Conservation (phyloP, 352 stramenopile genomes). For the Peronosclerospora sorghi region DNA sequence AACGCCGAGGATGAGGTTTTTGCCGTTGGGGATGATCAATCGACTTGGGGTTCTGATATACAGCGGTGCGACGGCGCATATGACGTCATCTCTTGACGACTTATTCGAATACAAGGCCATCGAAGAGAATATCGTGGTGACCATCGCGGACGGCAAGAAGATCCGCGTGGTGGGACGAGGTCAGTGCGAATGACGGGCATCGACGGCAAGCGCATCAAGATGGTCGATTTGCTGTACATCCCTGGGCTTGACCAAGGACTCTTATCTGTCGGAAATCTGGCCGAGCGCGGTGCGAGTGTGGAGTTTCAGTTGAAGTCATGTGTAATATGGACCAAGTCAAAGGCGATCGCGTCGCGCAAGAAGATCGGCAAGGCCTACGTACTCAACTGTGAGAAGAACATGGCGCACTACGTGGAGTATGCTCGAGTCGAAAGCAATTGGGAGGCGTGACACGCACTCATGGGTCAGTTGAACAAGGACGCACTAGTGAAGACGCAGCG, state of each 20-base stretch:
- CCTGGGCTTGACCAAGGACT: background rate
- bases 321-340: conserved; percentile 2
- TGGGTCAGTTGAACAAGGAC: conserved; percentile 6
- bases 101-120: background rate
- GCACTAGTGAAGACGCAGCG: background rate
- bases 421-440: conserved; percentile 1
- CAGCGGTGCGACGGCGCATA: background rate
- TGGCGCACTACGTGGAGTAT: no score
- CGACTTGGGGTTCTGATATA: background rate
- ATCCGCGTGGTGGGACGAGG: background rate
- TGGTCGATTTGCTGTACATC: background rate
- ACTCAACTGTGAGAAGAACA: conserved; percentile 9
- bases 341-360: conserved; percentile 4
- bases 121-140: background rate
- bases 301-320: conserved; percentile 7
- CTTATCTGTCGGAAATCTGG: conserved; percentile 10
- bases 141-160: conserved; percentile 1
- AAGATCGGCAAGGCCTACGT: conserved; percentile 10
- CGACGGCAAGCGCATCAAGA: background rate
- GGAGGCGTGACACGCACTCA: conserved; percentile 14
- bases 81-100: background rate
- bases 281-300: conserved; percentile 1
- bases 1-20: background rate
- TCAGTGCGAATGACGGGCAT: background rate
- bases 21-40: background rate